Evolutionary conservation across 805 yeast species (phyloP).

Genomic region (Candida schatavii): DNA sequence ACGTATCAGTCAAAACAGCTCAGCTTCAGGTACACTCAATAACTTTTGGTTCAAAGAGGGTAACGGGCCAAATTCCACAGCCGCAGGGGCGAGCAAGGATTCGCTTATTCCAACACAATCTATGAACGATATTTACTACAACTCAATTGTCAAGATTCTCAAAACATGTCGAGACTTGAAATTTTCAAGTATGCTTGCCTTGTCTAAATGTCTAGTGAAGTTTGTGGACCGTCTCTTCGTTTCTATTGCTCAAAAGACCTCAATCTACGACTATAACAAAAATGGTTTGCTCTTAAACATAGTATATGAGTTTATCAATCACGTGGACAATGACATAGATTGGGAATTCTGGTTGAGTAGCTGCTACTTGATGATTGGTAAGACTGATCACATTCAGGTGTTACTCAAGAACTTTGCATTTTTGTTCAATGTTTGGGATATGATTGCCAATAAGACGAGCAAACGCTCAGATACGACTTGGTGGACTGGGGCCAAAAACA

Average conservation of each 20-base stretch:
- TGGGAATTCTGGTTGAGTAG: conserved; percentile 80
- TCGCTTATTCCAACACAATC: conserved; percentile 3
- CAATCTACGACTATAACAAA: conserved; percentile 36
- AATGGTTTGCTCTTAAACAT: conserved; percentile 40
- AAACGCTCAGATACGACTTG: not conserved
- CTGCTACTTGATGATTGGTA: conserved; percentile 51
- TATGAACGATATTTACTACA: conserved; percentile 30
- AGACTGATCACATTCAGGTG: conserved; percentile 58
- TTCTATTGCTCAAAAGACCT: conserved; percentile 31
- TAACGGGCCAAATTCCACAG: not conserved
- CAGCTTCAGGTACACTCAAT: not conserved
- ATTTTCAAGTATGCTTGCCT: conserved; percentile 11
- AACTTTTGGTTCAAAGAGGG: not conserved
- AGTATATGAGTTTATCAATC: conserved; percentile 36
- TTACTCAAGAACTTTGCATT: conserved; percentile 64
- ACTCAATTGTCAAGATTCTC: conserved; percentile 39
- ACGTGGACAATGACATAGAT: conserved; percentile 41
- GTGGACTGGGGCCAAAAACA: not conserved
- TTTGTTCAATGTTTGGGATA: conserved; percentile 72
- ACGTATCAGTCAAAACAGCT: conserved; percentile 17
- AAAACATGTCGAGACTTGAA: conserved; percentile 36
- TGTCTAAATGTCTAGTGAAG: conserved; percentile 11
- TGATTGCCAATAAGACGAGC: conserved; percentile 40
- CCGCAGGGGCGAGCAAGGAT: not conserved
- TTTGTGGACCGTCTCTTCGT: conserved; percentile 34